phyloP scores from a whole-genome alignment of 208 protist genomes.

The Leishmania tarentolae region DNA sequence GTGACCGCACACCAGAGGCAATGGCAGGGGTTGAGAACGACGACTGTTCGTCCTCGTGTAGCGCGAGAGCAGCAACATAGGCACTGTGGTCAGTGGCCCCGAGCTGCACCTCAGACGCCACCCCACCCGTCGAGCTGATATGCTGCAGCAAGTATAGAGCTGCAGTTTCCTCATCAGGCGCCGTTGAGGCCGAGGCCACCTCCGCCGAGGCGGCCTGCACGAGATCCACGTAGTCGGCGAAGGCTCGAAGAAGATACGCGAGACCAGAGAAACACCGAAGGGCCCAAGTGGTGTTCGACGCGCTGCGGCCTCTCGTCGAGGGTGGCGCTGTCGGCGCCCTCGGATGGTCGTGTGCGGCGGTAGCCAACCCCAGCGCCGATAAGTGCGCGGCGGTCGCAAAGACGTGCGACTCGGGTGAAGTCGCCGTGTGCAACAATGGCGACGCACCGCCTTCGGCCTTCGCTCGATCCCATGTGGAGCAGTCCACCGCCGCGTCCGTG shows the following conservation, averaged over 20 bases:
- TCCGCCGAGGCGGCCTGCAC: not conserved
- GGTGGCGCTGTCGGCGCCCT: not conserved
- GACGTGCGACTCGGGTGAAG: not conserved
- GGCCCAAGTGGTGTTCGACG: slow-evolving; percentile 29
- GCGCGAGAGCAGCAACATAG: not conserved
- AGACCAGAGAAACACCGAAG: slow-evolving; percentile 28
- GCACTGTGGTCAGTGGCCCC: not conserved
- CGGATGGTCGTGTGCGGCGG: not conserved
- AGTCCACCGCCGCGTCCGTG: not conserved
- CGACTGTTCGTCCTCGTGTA: not conserved
- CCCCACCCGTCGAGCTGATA: not conserved
- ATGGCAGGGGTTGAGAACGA: not conserved
- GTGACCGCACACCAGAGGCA: not conserved
- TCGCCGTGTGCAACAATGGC: not conserved
- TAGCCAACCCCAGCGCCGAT: slow-evolving; percentile 12
- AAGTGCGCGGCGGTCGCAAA: slow-evolving; percentile 17
- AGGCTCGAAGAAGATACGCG: slow-evolving; percentile 19
- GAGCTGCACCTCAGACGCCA: not conserved
- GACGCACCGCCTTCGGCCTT: not conserved
- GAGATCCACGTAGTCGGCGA: slow-evolving; percentile 31
- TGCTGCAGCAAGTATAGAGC: slow-evolving; percentile 1
- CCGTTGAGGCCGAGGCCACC: not conserved
- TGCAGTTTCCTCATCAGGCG: not conserved
- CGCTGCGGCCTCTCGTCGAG: no score
- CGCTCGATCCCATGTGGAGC: not conserved